Evolutionary conservation across 352 stramenopile genomes (phyloP).

Genomic region (Phytophthora ohioensis): DNA sequence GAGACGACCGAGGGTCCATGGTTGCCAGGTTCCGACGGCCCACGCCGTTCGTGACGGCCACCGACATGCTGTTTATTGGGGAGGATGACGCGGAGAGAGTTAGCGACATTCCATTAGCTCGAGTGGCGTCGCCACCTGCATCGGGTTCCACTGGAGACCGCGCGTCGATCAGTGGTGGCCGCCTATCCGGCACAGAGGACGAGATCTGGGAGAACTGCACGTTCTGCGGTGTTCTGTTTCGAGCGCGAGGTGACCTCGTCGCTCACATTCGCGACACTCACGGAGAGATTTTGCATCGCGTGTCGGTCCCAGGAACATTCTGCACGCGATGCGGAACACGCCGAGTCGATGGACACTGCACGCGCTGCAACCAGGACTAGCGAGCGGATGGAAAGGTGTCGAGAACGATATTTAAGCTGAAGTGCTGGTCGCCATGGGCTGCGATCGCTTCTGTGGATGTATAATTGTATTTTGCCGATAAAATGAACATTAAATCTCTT

Average conservation of each 20-base stretch:
- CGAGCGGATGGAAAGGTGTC: neutral
- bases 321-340: slow-evolving; percentile 60
- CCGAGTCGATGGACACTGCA: slow-evolving; percentile 48
- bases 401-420: slow-evolving; percentile 41
- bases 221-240: slow-evolving; percentile 60
- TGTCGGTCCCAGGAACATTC: slow-evolving; percentile 57
- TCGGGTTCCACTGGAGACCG: slow-evolving; percentile 14
- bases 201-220: slow-evolving; percentile 60
- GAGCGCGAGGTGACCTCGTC: slow-evolving; percentile 43
- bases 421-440: neutral
- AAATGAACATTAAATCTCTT: slow-evolving; percentile 27
- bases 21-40: slow-evolving; percentile 23
- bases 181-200: slow-evolving; percentile 34
- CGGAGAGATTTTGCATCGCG: slow-evolving; percentile 61
- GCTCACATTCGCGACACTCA: slow-evolving; percentile 67
- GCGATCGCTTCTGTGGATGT: slow-evolving; percentile 18
- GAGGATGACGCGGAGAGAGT: slow-evolving; percentile 55
- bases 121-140: slow-evolving; percentile 27
- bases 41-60: slow-evolving; percentile 58
- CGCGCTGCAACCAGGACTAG: slow-evolving; percentile 44
- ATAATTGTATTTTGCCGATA: slow-evolving; percentile 35
- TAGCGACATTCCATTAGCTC: slow-evolving; percentile 48
- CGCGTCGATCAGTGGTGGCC: neutral
- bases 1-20: slow-evolving; percentile 38
- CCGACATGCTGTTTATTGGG: slow-evolving; percentile 62